Base-by-base conservation (phyloP, 495 filamentous ascomycete genomes). In the Tetracladium setigerum region DNA sequence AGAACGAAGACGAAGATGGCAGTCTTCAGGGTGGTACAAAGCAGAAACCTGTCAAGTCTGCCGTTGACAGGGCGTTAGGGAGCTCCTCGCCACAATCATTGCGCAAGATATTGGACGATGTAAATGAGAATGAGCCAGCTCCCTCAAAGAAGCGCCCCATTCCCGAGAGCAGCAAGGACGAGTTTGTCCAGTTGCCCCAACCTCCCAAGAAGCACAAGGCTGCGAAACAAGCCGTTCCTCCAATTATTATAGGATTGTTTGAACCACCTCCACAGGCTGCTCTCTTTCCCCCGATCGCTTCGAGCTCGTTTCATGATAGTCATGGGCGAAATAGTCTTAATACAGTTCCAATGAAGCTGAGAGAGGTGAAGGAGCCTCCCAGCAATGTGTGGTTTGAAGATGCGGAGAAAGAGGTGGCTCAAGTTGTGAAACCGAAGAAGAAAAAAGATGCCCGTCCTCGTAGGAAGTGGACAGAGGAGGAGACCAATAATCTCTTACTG, bases 401-500 rank as follows among this genome's bases (percentile, higher is more conserved):
- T 14, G n/a, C 22, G 9, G 27, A 38, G 22, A 39, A 30, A 14
- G 15, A 12, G 5, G 19, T 40, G 5, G 35, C 12, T n/a, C 12
- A 43, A 11, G 31, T 13, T 13, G 22, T 45, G 40, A 18, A 11
- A 8, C 44, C n/a, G 3, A 36, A 35, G 41, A 55, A 48, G 22
- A 52, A 47, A 19, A 55, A 51, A 13, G 38, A 41, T 15, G 38
- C 31, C 5, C 37, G 49, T 12, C 22, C 44, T 2, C 44, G 75
- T 50, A 75, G 73, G 46, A 84, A 79, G 54, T 95, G 89, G 89
- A 82, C 82, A 0, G 83, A 92, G 41, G 80, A 89, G 55, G 89
- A 95, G 60, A 94, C 87, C 1, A 78, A 81, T 18, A 74, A 83
- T 44, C 66, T 95, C 10, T 62, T 94, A 22, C 71, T 80, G 44